Conservation (phyloP, 2,329 filamentous ascomycete genomes). For the Hymenoscyphus salicellus region DNA sequence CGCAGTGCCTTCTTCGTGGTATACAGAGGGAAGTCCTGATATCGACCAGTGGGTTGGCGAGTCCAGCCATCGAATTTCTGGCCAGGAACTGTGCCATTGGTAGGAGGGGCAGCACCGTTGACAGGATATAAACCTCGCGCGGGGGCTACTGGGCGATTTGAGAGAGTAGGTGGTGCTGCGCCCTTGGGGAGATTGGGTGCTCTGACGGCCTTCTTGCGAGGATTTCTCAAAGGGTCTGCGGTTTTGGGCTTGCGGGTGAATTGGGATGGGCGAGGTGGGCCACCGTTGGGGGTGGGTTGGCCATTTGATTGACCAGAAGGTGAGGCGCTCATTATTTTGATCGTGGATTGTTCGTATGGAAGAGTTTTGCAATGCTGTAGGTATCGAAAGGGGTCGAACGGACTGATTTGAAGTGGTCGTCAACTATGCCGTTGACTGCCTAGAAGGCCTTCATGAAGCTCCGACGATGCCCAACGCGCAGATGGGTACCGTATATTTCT, state of each 20-base stretch:
- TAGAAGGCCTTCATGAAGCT: slow-evolving; percentile 20
- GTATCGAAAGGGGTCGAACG: background rate
- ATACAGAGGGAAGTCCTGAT: slow-evolving; percentile 65
- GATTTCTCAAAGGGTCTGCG: slow-evolving; percentile 59
- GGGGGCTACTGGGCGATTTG: slow-evolving; percentile 24
- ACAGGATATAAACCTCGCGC: slow-evolving; percentile 20
- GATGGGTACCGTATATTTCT: background rate
- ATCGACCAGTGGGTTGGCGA: slow-evolving; percentile 40
- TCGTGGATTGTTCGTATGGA: no score
- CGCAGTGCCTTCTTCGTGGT: slow-evolving; percentile 79
- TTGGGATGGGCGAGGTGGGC: slow-evolving; percentile 37
- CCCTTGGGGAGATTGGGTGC: slow-evolving; percentile 36
- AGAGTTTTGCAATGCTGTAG: background rate
- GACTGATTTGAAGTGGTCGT: background rate
- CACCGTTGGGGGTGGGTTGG: slow-evolving; percentile 45
- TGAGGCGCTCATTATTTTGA: slow-evolving; percentile 40
- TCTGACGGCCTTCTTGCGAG: slow-evolving; percentile 52
- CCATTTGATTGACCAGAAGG: slow-evolving; percentile 46
- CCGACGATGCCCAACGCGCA: background rate
- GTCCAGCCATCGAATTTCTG: slow-evolving; percentile 46
- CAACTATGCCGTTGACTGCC: slow-evolving; percentile 18
- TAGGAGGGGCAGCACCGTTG: slow-evolving; percentile 18
- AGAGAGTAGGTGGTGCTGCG: slow-evolving; percentile 12
- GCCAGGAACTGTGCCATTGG: slow-evolving; percentile 13
- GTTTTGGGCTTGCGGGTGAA: slow-evolving; percentile 48